Percentiles rank a stretch among this genome's conserved stretches.
Evolutionary conservation across 1,139 yeast genomes (phyloP).

Genomic region (Pichia sp.): DNA sequence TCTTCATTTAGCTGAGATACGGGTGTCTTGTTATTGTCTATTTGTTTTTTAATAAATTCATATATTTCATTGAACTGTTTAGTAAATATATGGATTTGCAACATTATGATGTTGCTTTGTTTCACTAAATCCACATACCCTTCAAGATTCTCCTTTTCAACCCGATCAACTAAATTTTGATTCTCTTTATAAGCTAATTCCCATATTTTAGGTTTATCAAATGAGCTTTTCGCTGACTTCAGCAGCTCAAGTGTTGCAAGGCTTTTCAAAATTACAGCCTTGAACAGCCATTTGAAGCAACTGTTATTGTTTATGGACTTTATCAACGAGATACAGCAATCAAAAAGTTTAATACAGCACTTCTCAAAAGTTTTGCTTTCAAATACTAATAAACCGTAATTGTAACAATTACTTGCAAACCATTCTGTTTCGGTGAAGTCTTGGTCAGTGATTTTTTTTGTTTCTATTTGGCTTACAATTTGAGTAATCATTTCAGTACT

Average conservation of each 20-base stretch:
- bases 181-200: no score
- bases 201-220: no score
- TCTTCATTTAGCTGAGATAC: no score
- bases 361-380: constrained; percentile 3
- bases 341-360: constrained; percentile 4
- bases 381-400: constrained; percentile 2
- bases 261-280: constrained; percentile 4
- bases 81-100: no score
- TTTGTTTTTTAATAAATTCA: no score
- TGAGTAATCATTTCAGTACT: constrained; percentile 2
- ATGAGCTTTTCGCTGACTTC: background rate
- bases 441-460: background rate
- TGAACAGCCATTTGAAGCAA: constrained; percentile 4
- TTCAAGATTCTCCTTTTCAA: no score
- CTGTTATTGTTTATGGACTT: background rate
- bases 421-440: constrained; percentile 21
- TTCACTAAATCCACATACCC: no score
- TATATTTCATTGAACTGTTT: no score
- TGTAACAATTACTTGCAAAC: constrained; percentile 21
- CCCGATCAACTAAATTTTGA: no score
- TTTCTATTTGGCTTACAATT: constrained; percentile 3
- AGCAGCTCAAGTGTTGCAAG: constrained; percentile 1
- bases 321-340: background rate
- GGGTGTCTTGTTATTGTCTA: no score
- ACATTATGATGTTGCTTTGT: no score